Conservation (phyloP, 345 rosid genomes). For the Lepidium africanum region DNA sequence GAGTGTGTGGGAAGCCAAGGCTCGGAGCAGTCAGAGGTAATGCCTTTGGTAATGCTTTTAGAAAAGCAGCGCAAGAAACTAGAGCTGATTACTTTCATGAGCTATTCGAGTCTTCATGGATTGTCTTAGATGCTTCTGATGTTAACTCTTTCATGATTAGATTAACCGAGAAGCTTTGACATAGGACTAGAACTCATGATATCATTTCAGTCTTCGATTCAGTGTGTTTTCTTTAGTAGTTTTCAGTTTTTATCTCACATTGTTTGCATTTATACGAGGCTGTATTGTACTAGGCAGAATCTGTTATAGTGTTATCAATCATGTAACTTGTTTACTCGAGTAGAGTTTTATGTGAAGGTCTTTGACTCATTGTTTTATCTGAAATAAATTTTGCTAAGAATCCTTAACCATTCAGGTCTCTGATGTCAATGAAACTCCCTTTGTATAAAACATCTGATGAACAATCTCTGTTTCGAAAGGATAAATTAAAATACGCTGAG, state of each 20-base stretch:
- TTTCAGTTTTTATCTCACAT: neutral
- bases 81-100: slow-evolving; percentile 88
- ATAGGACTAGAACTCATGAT: neutral
- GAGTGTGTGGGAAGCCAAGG: slow-evolving; percentile 88
- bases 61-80: slow-evolving; percentile 76
- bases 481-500: neutral
- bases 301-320: slow-evolving; percentile 15
- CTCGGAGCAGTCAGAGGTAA: slow-evolving; percentile 91
- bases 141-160: slow-evolving; percentile 85
- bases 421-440: neutral
- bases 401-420: neutral
- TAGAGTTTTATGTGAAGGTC: slow-evolving; percentile 2
- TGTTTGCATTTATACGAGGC: slow-evolving; percentile 12
- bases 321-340: slow-evolving; percentile 16
- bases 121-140: slow-evolving; percentile 59
- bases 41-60: slow-evolving; percentile 81
- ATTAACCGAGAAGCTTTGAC: slow-evolving; percentile 77
- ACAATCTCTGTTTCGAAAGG: neutral
- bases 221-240: slow-evolving; percentile 1
- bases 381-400: neutral
- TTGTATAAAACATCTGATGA: neutral
- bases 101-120: slow-evolving; percentile 98
- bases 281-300: slow-evolving; percentile 9
- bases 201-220: neutral
- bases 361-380: neutral